Conservation (phyloP, 345 rosid species). For the Gossypium sturtianum region DNA sequence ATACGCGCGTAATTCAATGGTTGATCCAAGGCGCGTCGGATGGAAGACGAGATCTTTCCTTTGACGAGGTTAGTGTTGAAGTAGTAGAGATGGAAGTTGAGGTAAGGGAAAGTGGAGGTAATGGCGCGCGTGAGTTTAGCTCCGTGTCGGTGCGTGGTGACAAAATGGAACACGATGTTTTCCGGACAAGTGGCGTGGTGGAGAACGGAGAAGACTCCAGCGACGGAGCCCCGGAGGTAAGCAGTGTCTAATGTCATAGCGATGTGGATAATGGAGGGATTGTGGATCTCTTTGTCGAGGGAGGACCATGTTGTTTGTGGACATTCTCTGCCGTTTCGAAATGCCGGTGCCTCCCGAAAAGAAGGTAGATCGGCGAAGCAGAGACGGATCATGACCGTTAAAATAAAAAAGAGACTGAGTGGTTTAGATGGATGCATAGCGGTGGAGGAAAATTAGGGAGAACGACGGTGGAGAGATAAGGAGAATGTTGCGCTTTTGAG, state of each 20-base stretch:
- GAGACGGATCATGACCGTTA: conserved; percentile 10
- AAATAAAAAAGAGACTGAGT: conserved; percentile 4
- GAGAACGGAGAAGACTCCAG: conserved; percentile 77
- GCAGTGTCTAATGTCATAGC: conserved; percentile 80
- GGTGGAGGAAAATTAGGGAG: not conserved
- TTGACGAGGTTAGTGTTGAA: conserved; percentile 60
- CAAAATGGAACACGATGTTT: conserved; percentile 81
- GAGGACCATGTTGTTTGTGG: conserved; percentile 32
- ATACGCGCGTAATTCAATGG: conserved; percentile 87
- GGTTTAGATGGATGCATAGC: conserved; percentile 2
- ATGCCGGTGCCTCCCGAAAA: conserved; percentile 67
- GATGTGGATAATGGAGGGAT: conserved; percentile 52
- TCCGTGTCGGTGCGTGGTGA: conserved; percentile 44
- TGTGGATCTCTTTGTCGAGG: conserved; percentile 18
- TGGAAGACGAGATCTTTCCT: conserved; percentile 63
- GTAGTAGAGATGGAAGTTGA: conserved; percentile 59
- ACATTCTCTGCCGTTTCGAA: conserved; percentile 67
- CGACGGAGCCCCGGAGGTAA: conserved; percentile 88
- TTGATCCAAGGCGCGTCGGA: conserved; percentile 75
- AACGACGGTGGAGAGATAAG: not conserved
- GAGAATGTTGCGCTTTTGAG: not conserved
- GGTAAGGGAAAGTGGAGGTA: conserved; percentile 68
- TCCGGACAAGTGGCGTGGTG: conserved; percentile 84
- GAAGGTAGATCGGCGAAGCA: conserved; percentile 28
- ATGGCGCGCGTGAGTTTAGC: conserved; percentile 51